Percentiles rank a stretch among this genome's conserved stretches.
Conservation (phyloP, 441 rosid species). For the Corymbia calophylla region DNA sequence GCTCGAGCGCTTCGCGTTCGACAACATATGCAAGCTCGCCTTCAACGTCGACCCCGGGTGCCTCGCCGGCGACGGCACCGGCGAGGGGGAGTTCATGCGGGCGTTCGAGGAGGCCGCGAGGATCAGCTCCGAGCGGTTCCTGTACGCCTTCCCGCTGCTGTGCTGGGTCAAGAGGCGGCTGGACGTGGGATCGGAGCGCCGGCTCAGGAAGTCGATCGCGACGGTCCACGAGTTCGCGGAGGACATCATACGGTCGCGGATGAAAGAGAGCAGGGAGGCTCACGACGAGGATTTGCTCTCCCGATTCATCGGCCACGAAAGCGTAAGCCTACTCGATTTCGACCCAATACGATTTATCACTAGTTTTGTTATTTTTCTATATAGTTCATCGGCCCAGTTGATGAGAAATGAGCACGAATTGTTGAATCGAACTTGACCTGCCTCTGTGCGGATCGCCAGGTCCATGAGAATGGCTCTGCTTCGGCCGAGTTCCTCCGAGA, state of each 20-base stretch:
- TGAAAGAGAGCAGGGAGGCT: neutral
- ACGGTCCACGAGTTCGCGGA: slow-evolving; percentile 34
- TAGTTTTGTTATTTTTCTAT: neutral
- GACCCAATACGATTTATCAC: neutral
- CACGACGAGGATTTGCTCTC: slow-evolving; percentile 32
- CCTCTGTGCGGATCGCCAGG: neutral
- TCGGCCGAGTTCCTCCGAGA: slow-evolving; percentile 38
- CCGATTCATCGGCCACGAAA: slow-evolving; percentile 20
- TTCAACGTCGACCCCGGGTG: slow-evolving; percentile 42
- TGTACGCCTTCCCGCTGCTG: neutral
- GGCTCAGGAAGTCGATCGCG: slow-evolving; percentile 17
- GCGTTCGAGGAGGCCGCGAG: slow-evolving; percentile 43
- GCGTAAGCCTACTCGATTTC: neutral
- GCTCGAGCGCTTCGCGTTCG: slow-evolving; percentile 41
- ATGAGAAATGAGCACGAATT: neutral
- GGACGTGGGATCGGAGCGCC: slow-evolving; percentile 29
- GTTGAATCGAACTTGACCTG: neutral
- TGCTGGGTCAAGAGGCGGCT: slow-evolving; percentile 18
- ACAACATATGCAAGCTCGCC: slow-evolving; percentile 46
- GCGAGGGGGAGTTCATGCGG: slow-evolving; percentile 23
- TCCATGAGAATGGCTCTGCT: neutral
- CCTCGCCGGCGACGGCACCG: slow-evolving; percentile 13
- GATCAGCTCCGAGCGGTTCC: slow-evolving; percentile 26
- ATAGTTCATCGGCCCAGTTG: neutral
- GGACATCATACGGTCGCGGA: slow-evolving; percentile 21